A percentile compares a stretch with the other conserved stretches of the same genome.
These are phyloP conservation scores for Botryotinia convoluta DNA, from an alignment of 2,329 filamentous ascomycete genomes.

Conservation along the genomic window DNA sequence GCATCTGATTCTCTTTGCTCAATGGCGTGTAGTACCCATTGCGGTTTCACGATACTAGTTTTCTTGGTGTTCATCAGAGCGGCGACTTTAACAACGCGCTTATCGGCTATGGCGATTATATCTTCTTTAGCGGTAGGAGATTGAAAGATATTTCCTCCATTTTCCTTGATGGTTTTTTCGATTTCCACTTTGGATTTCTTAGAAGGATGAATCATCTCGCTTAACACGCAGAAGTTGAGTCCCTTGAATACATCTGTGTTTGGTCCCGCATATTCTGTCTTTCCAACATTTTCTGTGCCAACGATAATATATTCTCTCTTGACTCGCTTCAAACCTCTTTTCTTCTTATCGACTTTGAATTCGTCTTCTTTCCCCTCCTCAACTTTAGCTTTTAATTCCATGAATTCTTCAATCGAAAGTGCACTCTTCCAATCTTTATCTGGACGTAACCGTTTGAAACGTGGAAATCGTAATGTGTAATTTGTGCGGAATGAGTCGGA, in stretches of 20 bases:
- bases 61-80: slow-evolving; percentile 72
- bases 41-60: slow-evolving; percentile 71
- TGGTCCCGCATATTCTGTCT: slow-evolving; percentile 54
- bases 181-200: slow-evolving; percentile 78
- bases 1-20: slow-evolving; percentile 50
- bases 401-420: slow-evolving; percentile 74
- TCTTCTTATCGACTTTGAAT: slow-evolving; percentile 70
- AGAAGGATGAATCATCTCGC: slow-evolving; percentile 64
- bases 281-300: slow-evolving; percentile 57
- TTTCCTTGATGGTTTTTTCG: slow-evolving; percentile 75
- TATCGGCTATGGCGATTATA: slow-evolving; percentile 76
- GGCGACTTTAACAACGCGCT: slow-evolving; percentile 76
- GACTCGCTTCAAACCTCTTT: slow-evolving; percentile 57
- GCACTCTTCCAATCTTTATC: slow-evolving; percentile 84
- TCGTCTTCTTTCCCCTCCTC: slow-evolving; percentile 73
- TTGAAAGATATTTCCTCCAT: slow-evolving; percentile 79
- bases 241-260: slow-evolving; percentile 69
- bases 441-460: slow-evolving; percentile 76
- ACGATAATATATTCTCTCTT: slow-evolving; percentile 70
- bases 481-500: slow-evolving; percentile 77
- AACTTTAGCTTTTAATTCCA: slow-evolving; percentile 64
- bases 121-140: slow-evolving; percentile 59
- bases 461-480: slow-evolving; percentile 83
- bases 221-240: slow-evolving; percentile 79
- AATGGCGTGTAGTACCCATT: slow-evolving; percentile 76